Conservation (phyloP, 2,329 filamentous ascomycete genomes). For the Pseudocercospora vitis region DNA sequence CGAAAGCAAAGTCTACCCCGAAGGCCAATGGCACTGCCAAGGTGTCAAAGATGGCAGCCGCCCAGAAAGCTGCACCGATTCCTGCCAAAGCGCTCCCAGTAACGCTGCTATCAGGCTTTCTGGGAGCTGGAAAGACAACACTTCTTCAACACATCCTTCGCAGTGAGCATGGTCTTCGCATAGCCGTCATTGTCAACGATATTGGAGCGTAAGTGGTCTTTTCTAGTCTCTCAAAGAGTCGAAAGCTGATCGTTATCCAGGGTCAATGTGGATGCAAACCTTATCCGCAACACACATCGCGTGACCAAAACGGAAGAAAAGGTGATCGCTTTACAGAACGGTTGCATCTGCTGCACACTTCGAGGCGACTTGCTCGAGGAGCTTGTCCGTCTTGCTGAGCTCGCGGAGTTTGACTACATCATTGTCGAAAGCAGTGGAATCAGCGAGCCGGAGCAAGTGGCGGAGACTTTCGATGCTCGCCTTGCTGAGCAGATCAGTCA, state of each 20-base stretch:
- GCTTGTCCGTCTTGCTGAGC: slow-evolving; percentile 63
- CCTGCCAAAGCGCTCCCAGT: slow-evolving; percentile 52
- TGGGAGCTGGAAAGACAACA: slow-evolving; percentile 70
- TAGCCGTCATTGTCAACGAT: slow-evolving; percentile 73
- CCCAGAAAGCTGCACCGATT: slow-evolving; percentile 9
- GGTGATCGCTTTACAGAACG: slow-evolving; percentile 42
- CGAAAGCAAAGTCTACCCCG: slow-evolving; percentile 19
- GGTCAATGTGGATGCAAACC: slow-evolving; percentile 37
- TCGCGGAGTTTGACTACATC: slow-evolving; percentile 67
- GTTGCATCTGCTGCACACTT: slow-evolving; percentile 75
- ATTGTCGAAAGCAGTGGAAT: slow-evolving; percentile 71
- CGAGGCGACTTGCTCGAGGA: slow-evolving; percentile 70
- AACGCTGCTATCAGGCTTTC: slow-evolving; percentile 61
- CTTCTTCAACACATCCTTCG: slow-evolving; percentile 67
- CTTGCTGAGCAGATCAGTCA: slow-evolving; percentile 41
- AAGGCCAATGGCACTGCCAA: slow-evolving; percentile 18
- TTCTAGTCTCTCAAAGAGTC: not conserved
- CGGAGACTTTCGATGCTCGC: slow-evolving; percentile 68
- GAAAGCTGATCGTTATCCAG: slow-evolving; percentile 15
- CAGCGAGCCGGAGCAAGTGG: slow-evolving; percentile 71
- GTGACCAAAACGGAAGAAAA: slow-evolving; percentile 37
- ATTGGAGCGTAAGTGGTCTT: slow-evolving; percentile 47
- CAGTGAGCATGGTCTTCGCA: slow-evolving; percentile 65
- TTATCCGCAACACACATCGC: slow-evolving; percentile 35
- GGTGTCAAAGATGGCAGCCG: slow-evolving; percentile 7